Percentiles rank a stretch among this genome's conserved stretches.
Evolutionary conservation across 371 early-diverging fungal genomes (phyloP).

Genomic region (Actinomucor elegans): DNA sequence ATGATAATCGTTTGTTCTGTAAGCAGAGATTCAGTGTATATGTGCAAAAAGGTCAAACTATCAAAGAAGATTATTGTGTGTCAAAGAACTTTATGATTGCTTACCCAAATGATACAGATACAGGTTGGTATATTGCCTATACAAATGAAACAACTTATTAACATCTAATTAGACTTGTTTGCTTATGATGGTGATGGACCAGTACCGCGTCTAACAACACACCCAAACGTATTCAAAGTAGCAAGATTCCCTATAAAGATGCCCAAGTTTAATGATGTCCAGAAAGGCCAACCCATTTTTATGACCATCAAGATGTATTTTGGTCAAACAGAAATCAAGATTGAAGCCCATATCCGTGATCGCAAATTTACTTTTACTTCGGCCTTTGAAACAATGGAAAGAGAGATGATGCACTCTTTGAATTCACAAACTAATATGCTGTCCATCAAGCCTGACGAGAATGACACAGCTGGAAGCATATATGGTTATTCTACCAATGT

Average conservation of each 20-base stretch:
- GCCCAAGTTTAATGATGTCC: conserved; percentile 47
- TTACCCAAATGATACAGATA: conserved; percentile 56
- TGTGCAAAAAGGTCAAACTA: conserved; percentile 59
- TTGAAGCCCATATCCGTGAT: conserved; percentile 51
- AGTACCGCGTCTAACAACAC: conserved; percentile 45
- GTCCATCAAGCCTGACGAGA: conserved; percentile 30
- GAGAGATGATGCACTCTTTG: conserved; percentile 27
- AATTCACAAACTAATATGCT: conserved; percentile 22
- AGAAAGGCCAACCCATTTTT: conserved; percentile 44
- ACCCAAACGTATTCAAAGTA: conserved; percentile 48
- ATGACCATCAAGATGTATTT: conserved; percentile 60
- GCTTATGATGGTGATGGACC: conserved; percentile 50
- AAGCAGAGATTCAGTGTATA: conserved; percentile 63
- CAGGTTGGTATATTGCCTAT: conserved; percentile 38
- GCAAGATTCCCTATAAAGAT: conserved; percentile 53
- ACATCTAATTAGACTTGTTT: conserved; percentile 35
- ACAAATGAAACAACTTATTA: no score
- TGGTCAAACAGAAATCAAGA: conserved; percentile 54
- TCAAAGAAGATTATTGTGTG: conserved; percentile 59
- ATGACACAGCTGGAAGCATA: conserved; percentile 7
- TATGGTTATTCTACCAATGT: conserved; percentile 13
- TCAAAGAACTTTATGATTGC: conserved; percentile 65
- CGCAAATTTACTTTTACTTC: conserved; percentile 50
- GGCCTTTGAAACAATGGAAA: conserved; percentile 49
- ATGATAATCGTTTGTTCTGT: conserved; percentile 47